Conservation (phyloP, 768 basidiomycete species). For the Tulasnella sp. region DNA sequence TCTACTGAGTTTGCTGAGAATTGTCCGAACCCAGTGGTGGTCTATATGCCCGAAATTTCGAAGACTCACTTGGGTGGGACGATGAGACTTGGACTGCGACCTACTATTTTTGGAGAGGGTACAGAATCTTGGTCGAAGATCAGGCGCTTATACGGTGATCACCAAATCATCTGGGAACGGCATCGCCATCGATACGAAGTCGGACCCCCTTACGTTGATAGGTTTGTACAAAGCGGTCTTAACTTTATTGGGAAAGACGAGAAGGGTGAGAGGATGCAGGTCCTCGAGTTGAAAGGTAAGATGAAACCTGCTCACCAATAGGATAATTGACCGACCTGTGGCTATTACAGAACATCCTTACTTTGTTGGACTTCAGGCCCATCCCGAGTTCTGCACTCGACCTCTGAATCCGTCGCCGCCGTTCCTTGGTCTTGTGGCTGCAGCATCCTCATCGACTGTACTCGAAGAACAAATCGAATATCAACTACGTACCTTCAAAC, state of each 20-base stretch:
- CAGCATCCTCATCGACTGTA: conserved; percentile 46
- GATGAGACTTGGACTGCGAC: conserved; percentile 98
- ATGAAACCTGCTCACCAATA: conserved; percentile 17
- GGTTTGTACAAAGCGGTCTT: conserved; percentile 59
- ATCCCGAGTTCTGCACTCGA: conserved; percentile 97
- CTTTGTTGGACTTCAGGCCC: conserved; percentile 89
- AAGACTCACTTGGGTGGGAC: conserved; percentile 98
- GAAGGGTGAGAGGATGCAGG: conserved; percentile 93
- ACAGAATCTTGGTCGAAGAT: conserved; percentile 59
- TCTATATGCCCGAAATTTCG: conserved; percentile 99
- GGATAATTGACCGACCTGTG: not conserved
- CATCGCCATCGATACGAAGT: conserved; percentile 96
- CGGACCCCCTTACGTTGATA: conserved; percentile 73
- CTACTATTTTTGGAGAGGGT: conserved; percentile 70
- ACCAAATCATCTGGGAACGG: conserved; percentile 80
- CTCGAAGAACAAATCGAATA: conserved; percentile 57
- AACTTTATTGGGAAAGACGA: conserved; percentile 82
- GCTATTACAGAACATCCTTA: conserved; percentile 65
- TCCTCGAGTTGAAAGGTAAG: conserved; percentile 72
- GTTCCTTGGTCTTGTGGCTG: conserved; percentile 91
- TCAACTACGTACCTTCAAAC: conserved; percentile 50
- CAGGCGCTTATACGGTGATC: conserved; percentile 72
- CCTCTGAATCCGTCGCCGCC: conserved; percentile 95
- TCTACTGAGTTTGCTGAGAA: conserved; percentile 67
- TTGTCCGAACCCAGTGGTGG: conserved; percentile 56